Percentiles rank a stretch among this genome's conserved stretches.
phyloP scores from a whole-genome alignment of 2,329 filamentous ascomycete species.

The Myriosclerotinia scirpicola region DNA sequence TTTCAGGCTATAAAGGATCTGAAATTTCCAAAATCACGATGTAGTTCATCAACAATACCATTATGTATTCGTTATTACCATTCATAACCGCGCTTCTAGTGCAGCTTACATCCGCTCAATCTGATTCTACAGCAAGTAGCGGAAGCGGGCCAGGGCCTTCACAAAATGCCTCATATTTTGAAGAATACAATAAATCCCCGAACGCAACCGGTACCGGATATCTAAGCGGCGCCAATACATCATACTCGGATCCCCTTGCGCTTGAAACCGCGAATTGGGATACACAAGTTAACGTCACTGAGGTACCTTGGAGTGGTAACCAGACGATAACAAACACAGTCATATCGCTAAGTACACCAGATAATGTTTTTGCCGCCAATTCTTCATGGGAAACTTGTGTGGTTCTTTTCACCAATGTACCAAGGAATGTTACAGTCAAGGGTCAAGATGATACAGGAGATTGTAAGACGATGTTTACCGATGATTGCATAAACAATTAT shows the following conservation, averaged over 20 bases:
- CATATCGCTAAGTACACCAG: not conserved
- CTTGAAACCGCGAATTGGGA: not conserved
- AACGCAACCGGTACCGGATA: slow-evolving; percentile 1
- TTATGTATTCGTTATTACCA: not conserved
- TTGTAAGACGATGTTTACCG: not conserved
- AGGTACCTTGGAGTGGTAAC: slow-evolving; percentile 2
- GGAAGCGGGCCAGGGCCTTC: not conserved
- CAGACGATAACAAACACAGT: slow-evolving; percentile 9
- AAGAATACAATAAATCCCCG: slow-evolving; percentile 2
- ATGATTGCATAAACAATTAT: slow-evolving; percentile 1
- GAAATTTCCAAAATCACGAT: not conserved
- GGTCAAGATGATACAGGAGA: slow-evolving; percentile 15
- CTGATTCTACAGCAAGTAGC: not conserved
- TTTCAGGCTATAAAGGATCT: not conserved
- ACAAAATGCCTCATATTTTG: slow-evolving; percentile 7
- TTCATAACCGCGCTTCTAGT: not conserved
- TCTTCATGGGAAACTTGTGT: slow-evolving; percentile 18
- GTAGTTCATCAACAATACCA: not conserved
- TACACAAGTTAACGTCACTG: slow-evolving; percentile 14
- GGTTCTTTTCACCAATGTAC: not conserved
- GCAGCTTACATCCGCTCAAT: not conserved
- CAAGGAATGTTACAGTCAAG: not conserved
- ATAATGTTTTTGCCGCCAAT: not conserved
- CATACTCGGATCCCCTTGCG: not conserved
- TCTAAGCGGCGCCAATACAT: slow-evolving; percentile 1